Conservation (phyloP, 345 rosid species). For the Mercurialis annua region DNA sequence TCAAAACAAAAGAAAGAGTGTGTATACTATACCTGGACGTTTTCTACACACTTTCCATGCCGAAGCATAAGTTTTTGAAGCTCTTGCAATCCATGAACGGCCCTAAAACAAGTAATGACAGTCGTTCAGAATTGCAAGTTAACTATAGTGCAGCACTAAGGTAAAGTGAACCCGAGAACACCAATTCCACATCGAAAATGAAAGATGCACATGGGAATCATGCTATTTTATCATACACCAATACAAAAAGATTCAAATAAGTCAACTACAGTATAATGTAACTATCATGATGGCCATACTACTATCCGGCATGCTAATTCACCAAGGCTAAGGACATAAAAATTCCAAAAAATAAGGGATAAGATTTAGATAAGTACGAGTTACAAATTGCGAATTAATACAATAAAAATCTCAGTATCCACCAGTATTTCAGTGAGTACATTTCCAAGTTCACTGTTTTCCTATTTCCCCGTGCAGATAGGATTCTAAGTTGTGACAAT, state of each 20-base stretch:
- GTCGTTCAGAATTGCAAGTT: slow-evolving; percentile 2
- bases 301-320: background rate
- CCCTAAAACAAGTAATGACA: slow-evolving; percentile 40
- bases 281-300: background rate
- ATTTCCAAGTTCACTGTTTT: background rate
- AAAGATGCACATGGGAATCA: background rate
- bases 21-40: slow-evolving; percentile 58
- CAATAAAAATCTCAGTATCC: background rate
- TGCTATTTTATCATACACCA: background rate
- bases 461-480: background rate
- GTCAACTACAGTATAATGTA: background rate
- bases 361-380: background rate
- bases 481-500: background rate
- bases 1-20: background rate
- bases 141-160: background rate
- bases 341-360: background rate
- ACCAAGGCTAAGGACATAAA: background rate
- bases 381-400: background rate
- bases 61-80: slow-evolving; percentile 55
- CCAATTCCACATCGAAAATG: background rate
- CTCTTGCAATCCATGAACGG: slow-evolving; percentile 63
- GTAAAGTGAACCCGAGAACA: background rate
- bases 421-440: background rate
- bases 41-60: slow-evolving; percentile 63
- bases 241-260: background rate